phyloP scores from a whole-genome alignment of 176 grass and related monocot species.

The Oryza punctata region DNA sequence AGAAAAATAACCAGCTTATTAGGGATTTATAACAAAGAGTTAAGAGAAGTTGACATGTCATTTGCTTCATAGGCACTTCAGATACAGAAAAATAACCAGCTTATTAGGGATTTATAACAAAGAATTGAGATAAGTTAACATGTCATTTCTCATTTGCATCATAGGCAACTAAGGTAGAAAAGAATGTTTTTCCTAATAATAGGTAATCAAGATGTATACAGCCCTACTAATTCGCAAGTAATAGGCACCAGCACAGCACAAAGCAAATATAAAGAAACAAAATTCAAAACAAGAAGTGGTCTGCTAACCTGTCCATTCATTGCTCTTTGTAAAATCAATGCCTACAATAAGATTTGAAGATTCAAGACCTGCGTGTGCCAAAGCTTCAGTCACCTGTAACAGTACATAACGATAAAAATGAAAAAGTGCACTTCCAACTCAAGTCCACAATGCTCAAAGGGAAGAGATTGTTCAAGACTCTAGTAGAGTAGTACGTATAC shows the following conservation, averaged over 20 bases:
- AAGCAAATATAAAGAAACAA: conserved; percentile 22
- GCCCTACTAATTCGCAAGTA: neutral
- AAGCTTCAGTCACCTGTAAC: conserved; percentile 82
- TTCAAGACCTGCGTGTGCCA: conserved; percentile 87
- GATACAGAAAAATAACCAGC: neutral
- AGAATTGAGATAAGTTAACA: conserved; percentile 1
- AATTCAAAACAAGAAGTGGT: conserved; percentile 29
- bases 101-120: conserved; percentile 10
- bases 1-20: neutral
- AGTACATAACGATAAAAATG: conserved; percentile 25
- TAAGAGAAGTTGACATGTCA: conserved; percentile 22
- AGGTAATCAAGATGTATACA: conserved; percentile 4
- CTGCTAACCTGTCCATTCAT: conserved; percentile 91
- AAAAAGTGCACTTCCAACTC: conserved; percentile 2
- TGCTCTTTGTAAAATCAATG: conserved; percentile 95
- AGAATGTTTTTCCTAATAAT: neutral
- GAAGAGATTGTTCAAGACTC: neutral
- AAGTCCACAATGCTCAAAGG: neutral
- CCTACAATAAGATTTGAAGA: conserved; percentile 96
- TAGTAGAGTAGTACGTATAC: neutral
- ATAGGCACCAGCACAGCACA: neutral
- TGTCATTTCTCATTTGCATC: conserved; percentile 7
- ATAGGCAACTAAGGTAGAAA: conserved; percentile 30
- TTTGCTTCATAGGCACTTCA: conserved; percentile 6
- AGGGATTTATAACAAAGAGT: neutral